phyloP scores from a whole-genome alignment of 208 protist species.

The Trypanosoma mega region DNA sequence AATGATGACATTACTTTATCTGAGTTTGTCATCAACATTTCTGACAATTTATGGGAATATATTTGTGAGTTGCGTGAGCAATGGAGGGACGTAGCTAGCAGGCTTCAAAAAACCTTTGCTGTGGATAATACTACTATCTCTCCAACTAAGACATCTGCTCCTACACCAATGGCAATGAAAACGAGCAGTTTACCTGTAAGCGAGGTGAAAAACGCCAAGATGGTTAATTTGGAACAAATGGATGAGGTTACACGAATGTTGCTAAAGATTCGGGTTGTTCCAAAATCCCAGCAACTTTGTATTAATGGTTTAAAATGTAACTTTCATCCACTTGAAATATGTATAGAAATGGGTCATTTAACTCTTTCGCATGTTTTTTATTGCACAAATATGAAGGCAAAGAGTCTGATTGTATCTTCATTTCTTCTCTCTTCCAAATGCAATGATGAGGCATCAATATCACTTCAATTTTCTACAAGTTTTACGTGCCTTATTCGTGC shows the following conservation, averaged over 20 bases:
- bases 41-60: constrained; percentile 18
- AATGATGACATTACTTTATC: constrained; percentile 17
- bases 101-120: neutral
- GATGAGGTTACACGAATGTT: no score
- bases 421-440: no score
- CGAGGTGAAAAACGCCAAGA: no score
- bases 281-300: neutral
- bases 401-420: no score
- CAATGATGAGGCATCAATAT: no score
- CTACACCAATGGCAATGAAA: neutral
- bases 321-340: neutral
- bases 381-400: no score
- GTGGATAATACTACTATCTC: neutral
- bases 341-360: neutral
- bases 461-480: no score
- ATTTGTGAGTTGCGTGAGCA: neutral
- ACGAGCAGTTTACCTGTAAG: no score
- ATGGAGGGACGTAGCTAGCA: constrained; percentile 1
- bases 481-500: no score
- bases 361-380: neutral
- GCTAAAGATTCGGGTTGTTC: no score
- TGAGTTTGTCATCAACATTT: constrained; percentile 11
- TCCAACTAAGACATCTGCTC: neutral
- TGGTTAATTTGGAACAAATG: no score
- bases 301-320: neutral